phyloP scores from a whole-genome alignment of 225 moss, liverwort and hornwort genomes.

The Anthoceros angustus region DNA sequence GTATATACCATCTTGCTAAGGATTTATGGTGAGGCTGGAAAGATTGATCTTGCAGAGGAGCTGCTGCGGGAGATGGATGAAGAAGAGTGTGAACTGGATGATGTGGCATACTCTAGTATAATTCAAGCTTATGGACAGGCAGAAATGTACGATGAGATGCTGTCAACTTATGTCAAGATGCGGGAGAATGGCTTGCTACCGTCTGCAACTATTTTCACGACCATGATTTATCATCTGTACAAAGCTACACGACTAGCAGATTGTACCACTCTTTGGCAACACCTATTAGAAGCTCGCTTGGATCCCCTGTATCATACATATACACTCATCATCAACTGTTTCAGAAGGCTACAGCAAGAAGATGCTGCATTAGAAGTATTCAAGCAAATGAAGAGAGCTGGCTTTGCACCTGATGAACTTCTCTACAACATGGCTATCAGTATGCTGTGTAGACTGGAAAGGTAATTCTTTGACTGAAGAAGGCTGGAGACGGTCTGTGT shows the following conservation, averaged over 20 bases:
- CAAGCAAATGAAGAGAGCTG: conserved; percentile 38
- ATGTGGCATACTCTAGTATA: conserved; percentile 51
- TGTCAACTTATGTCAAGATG: conserved; percentile 73
- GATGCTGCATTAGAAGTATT: conserved; percentile 52
- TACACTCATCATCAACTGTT: conserved; percentile 49
- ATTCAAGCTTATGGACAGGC: conserved; percentile 53
- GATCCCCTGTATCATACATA: conserved; percentile 38
- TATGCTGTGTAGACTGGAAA: conserved; percentile 57
- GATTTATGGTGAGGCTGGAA: conserved; percentile 66
- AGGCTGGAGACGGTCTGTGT: background rate
- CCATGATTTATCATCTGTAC: conserved; percentile 62
- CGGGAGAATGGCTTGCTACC: conserved; percentile 70
- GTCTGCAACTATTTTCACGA: conserved; percentile 40
- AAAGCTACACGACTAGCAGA: conserved; percentile 34
- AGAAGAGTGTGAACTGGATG: conserved; percentile 71
- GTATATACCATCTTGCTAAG: conserved; percentile 74
- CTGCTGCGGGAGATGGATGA: conserved; percentile 76
- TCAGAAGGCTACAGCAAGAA: conserved; percentile 49
- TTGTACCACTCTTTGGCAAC: conserved; percentile 63
- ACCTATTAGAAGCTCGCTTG: conserved; percentile 49
- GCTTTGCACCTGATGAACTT: conserved; percentile 54
- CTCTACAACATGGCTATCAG: conserved; percentile 60
- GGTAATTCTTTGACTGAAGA: conserved; percentile 14
- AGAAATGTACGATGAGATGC: conserved; percentile 48
- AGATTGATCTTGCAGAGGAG: conserved; percentile 62